Percentiles rank a stretch among this genome's conserved stretches.
phyloP scores from a whole-genome alignment of 2,329 filamentous ascomycete species.

The Alternaria sp. region DNA sequence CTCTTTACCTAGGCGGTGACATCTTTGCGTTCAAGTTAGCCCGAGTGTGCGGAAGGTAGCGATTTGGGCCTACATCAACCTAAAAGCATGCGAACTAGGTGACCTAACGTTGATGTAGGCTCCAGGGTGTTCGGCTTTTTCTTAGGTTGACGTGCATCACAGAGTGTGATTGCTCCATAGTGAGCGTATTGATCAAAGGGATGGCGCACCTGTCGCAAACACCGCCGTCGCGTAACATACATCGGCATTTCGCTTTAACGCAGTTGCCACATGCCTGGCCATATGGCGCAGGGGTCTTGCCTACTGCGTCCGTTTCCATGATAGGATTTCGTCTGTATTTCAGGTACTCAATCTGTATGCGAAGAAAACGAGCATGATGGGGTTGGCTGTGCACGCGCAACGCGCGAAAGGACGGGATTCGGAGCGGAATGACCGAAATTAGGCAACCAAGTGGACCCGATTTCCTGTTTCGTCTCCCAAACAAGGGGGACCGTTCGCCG shows the following conservation, averaged over 20 bases:
- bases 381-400: not conserved
- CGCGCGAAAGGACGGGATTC: not conserved
- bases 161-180: no score
- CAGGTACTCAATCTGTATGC: not conserved
- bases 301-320: conserved; percentile 26
- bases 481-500: not conserved
- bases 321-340: not conserved
- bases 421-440: not conserved
- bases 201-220: conserved; percentile 31
- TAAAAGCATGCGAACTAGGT: not conserved
- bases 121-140: not conserved
- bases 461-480: not conserved
- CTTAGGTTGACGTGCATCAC: no score
- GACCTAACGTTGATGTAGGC: not conserved
- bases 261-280: conserved; percentile 36
- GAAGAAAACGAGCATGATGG: not conserved
- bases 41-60: not conserved
- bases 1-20: conserved; percentile 23
- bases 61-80: not conserved
- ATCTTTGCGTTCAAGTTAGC: conserved; percentile 7
- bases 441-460: not conserved
- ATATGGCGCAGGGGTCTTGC: conserved; percentile 26
- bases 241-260: conserved; percentile 33
- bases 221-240: conserved; percentile 21
- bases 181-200: not conserved